phyloP scores from a whole-genome alignment of 768 basidiomycete genomes.

The Hirschioporus abietinus region DNA sequence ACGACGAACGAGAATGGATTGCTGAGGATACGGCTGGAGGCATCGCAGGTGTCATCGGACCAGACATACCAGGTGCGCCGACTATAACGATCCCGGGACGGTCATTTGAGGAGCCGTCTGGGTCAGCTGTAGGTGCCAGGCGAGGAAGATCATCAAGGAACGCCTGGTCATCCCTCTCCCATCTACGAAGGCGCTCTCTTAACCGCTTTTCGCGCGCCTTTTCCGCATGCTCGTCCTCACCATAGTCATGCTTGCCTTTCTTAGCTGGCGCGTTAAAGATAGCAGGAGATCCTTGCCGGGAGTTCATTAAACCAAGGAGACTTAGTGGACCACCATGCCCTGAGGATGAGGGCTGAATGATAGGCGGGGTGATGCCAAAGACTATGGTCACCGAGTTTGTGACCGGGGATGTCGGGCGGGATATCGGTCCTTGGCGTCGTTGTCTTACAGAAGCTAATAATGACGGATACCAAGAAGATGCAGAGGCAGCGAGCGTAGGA shows the following conservation, averaged over 20 bases:
- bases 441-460: constrained; percentile 74
- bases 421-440: constrained; percentile 60
- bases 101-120: constrained; percentile 12
- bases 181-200: constrained; percentile 62
- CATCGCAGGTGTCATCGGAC: constrained; percentile 29
- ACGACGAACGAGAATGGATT: constrained; percentile 16
- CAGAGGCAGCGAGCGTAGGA: constrained; percentile 64
- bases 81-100: constrained; percentile 47
- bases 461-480: constrained; percentile 75
- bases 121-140: constrained; percentile 34
- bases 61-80: constrained; percentile 33
- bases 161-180: constrained; percentile 60
- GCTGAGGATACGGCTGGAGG: constrained; percentile 12
- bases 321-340: constrained; percentile 14
- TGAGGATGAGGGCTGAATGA: constrained; percentile 43
- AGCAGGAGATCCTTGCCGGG: constrained; percentile 22
- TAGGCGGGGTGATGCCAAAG: constrained; percentile 79
- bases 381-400: constrained; percentile 74
- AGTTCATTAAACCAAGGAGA: constrained; percentile 33
- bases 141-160: constrained; percentile 62
- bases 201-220: constrained; percentile 68
- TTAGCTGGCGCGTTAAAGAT: constrained; percentile 20
- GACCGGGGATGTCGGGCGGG: constrained; percentile 55
- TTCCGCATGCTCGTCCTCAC: constrained; percentile 61
- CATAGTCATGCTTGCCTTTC: constrained; percentile 46